A percentile compares a stretch with the other conserved stretches of the same genome.
phyloP scores from a whole-genome alignment of 106 monocot genomes.

The Triglochin maritima region DNA sequence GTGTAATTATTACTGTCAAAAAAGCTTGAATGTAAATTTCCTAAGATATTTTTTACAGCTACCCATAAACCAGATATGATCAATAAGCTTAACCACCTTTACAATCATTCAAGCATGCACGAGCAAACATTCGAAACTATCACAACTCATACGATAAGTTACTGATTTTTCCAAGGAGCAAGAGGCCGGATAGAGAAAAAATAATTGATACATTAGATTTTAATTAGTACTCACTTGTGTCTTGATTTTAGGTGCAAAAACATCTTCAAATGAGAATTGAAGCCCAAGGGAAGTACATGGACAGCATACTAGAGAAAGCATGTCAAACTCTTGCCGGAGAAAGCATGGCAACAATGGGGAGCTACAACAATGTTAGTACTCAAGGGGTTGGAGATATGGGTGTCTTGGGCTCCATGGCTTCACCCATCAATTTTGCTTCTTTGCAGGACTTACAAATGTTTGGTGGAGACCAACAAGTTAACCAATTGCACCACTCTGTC shows the following conservation, averaged over 20 bases:
- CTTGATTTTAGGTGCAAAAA: conserved; percentile 45
- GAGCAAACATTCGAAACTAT: too few species aligned
- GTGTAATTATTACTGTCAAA: too few species aligned
- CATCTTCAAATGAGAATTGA: conserved; percentile 79
- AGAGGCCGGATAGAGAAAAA: not conserved
- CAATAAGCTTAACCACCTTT: too few species aligned
- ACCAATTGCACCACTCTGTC: conserved; percentile 22
- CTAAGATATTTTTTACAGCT: too few species aligned
- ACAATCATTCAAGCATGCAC: too few species aligned
- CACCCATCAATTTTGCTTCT: conserved; percentile 58
- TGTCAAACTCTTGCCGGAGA: conserved; percentile 48
- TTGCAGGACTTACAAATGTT: conserved; percentile 69
- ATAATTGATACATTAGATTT: too few species aligned
- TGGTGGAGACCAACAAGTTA: conserved; percentile 30
- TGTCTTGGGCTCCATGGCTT: conserved; percentile 29
- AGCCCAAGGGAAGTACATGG: conserved; percentile 88
- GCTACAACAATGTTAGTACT: conserved; percentile 7
- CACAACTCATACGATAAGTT: too few species aligned
- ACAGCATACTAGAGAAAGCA: conserved; percentile 67
- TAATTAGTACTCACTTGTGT: too few species aligned
- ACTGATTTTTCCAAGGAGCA: too few species aligned
- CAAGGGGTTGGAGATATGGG: conserved; percentile 25
- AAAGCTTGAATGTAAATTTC: too few species aligned
- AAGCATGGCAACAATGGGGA: conserved; percentile 19
- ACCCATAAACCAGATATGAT: too few species aligned